Conservation (phyloP, 2,329 filamentous ascomycete genomes). For the Cordyceps pruinosa region DNA sequence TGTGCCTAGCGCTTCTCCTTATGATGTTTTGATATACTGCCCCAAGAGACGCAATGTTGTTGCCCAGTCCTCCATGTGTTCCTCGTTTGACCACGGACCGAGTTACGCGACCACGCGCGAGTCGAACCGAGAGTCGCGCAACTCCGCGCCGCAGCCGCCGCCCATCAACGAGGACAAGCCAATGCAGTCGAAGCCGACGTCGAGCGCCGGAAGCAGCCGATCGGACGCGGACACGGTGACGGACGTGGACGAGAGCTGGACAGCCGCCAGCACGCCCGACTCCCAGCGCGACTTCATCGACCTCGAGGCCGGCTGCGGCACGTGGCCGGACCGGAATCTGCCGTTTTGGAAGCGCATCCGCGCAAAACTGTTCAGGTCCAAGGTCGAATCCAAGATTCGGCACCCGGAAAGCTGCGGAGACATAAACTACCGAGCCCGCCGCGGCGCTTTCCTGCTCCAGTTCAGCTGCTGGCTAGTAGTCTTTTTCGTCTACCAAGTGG, state of each 20-base stretch:
- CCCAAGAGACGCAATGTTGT: not conserved
- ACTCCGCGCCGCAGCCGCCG: not conserved
- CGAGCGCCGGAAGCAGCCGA: not conserved
- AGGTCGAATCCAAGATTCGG: constrained; percentile 17
- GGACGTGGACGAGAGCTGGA: not conserved
- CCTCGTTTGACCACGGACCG: not conserved
- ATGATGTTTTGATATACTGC: not conserved
- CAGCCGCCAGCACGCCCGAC: not conserved
- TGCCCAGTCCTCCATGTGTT: not conserved
- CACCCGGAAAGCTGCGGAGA: constrained; percentile 14
- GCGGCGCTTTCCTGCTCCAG: not conserved
- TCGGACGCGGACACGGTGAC: not conserved
- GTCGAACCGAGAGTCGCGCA: not conserved
- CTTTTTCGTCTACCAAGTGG: not conserved
- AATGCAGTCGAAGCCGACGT: not conserved
- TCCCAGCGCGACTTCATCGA: not conserved
- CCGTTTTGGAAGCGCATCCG: not conserved
- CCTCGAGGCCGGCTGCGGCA: constrained; percentile 2
- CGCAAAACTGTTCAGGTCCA: constrained; percentile 14
- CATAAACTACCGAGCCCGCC: constrained; percentile 16
- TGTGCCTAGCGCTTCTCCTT: not conserved
- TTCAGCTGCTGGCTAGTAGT: not conserved
- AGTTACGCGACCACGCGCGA: not conserved
- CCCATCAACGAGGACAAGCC: not conserved
- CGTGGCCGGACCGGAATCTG: not conserved